Percentiles rank a stretch among this genome's conserved stretches.
phyloP scores from a whole-genome alignment of 805 yeast genomes.

The Cyberlindnera meyerae region DNA sequence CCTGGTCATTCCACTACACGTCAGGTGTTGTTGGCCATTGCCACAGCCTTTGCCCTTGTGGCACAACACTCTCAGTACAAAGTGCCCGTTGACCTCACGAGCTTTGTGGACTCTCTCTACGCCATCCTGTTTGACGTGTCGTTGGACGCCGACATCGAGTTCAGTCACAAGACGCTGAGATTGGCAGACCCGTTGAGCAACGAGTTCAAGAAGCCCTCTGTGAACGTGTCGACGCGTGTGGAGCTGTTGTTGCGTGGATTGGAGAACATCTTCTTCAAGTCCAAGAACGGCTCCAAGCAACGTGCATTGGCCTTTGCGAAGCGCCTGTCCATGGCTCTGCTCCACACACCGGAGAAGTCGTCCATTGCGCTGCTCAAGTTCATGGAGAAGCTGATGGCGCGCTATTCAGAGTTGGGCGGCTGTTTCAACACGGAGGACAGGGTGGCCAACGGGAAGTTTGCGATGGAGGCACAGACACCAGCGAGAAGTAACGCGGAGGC shows the following conservation, averaged over 20 bases:
- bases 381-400: constrained; percentile 65
- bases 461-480: constrained; percentile 58
- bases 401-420: constrained; percentile 68
- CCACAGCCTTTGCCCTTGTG: constrained; percentile 84
- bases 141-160: constrained; percentile 79
- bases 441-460: constrained; percentile 73
- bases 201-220: constrained; percentile 54
- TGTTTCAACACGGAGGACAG: constrained; percentile 86
- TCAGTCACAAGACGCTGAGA: constrained; percentile 75
- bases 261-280: constrained; percentile 76
- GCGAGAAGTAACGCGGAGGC: constrained; percentile 82
- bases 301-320: constrained; percentile 82
- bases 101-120: constrained; percentile 74
- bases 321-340: constrained; percentile 58
- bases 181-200: constrained; percentile 69
- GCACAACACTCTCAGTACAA: constrained; percentile 69
- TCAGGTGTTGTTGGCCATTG: constrained; percentile 74
- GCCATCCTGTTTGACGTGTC: constrained; percentile 61
- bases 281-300: constrained; percentile 58
- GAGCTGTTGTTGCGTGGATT: constrained; percentile 75
- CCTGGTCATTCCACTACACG: constrained; percentile 45
- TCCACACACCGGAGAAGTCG: constrained; percentile 86
- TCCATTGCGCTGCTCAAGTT: constrained; percentile 73
- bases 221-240: constrained; percentile 83
- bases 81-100: constrained; percentile 75